A percentile compares a stretch with the other conserved stretches of the same genome.
Evolutionary conservation across 2,329 filamentous ascomycete species (phyloP).

Genomic region (Neofusicoccum sp.): DNA sequence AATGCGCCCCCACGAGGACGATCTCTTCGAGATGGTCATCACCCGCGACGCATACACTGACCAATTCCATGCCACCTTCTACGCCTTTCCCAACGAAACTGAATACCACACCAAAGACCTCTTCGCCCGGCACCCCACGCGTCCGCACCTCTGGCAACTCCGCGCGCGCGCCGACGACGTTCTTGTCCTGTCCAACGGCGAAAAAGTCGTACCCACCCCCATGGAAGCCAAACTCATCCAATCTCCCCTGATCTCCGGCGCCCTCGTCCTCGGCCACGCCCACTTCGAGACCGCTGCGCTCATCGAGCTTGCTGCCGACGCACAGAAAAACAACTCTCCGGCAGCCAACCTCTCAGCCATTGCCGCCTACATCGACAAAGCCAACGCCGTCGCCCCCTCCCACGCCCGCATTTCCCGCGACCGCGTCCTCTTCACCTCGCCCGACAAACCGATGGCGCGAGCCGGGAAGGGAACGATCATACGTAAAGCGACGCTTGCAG

Average conservation of each 20-base stretch:
- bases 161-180: conserved; percentile 1
- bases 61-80: conserved; percentile 19
- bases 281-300: conserved; percentile 32
- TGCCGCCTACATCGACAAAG: conserved; percentile 42
- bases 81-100: conserved; percentile 30
- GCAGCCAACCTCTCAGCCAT: conserved; percentile 32
- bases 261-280: conserved; percentile 56
- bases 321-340: conserved; percentile 16
- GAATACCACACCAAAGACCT: conserved; percentile 46
- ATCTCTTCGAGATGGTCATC: conserved; percentile 24
- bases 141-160: conserved; percentile 3
- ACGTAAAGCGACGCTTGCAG: conserved; percentile 32
- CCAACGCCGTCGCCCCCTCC: conserved; percentile 45
- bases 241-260: conserved; percentile 51
- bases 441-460: neutral
- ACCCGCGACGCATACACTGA: conserved; percentile 22
- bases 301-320: conserved; percentile 27
- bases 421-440: neutral
- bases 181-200: conserved; percentile 14
- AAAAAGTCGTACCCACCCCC: conserved; percentile 5
- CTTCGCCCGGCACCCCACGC: neutral
- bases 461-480: conserved; percentile 52
- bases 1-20: neutral
- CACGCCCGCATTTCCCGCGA: neutral
- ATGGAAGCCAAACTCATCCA: neutral